phyloP scores from a whole-genome alignment of 768 basidiomycete species.

The Harrya chromipes region DNA sequence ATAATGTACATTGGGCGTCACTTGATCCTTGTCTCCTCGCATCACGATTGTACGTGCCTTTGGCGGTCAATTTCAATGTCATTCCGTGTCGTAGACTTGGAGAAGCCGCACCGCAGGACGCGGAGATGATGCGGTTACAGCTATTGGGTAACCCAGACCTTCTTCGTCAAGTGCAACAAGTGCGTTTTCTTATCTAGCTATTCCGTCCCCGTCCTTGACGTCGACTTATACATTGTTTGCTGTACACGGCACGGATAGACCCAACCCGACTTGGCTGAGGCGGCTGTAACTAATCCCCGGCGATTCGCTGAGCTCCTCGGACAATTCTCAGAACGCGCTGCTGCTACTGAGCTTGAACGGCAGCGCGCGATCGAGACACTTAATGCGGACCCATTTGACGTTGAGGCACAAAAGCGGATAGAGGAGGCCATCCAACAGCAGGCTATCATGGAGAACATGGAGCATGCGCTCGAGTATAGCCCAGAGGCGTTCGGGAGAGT shows the following conservation, averaged over 20 bases:
- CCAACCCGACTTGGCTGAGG: slow-evolving; percentile 78
- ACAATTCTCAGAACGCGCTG: slow-evolving; percentile 56
- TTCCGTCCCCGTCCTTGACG: neutral
- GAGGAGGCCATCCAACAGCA: slow-evolving; percentile 91
- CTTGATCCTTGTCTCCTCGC: no score
- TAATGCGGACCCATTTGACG: slow-evolving; percentile 85
- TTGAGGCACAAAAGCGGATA: slow-evolving; percentile 90
- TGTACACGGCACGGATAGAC: slow-evolving; percentile 38
- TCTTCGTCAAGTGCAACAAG: slow-evolving; percentile 70
- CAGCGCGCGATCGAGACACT: slow-evolving; percentile 64
- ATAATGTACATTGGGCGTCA: no score
- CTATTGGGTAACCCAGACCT: slow-evolving; percentile 79
- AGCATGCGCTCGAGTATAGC: slow-evolving; percentile 89
- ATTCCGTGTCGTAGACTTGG: slow-evolving; percentile 34
- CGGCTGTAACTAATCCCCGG: slow-evolving; percentile 62
- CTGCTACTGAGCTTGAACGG: slow-evolving; percentile 48
- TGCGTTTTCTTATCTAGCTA: slow-evolving; percentile 23
- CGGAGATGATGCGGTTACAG: slow-evolving; percentile 89
- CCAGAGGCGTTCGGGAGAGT: slow-evolving; percentile 94
- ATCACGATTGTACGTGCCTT: no score
- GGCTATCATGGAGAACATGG: slow-evolving; percentile 87
- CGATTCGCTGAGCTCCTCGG: slow-evolving; percentile 75
- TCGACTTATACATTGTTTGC: neutral
- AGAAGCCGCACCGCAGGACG: slow-evolving; percentile 62
- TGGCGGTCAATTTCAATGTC: neutral